Evolutionary conservation across 2,329 filamentous ascomycete genomes (phyloP), one percentile per base, ranked within the genome.

Genomic region (Sclerotinia minor): DNA sequence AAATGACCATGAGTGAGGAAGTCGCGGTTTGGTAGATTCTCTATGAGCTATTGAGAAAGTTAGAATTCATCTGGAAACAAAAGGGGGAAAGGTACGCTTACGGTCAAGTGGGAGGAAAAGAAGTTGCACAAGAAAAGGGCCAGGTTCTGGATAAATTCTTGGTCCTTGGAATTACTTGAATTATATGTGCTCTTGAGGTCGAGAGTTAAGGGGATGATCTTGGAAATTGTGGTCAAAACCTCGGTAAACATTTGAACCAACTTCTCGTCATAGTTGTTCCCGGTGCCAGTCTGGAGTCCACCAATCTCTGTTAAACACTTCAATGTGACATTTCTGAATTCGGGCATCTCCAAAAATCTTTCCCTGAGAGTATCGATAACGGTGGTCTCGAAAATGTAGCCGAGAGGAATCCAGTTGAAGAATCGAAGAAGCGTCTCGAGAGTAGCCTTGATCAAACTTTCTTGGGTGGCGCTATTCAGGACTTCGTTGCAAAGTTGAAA

Each of bases 171-270:
- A 80, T 97, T 97, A 80, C 94, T 98, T 70, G 89, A 89, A 26
- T 91, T 90, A 76, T 98, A 99, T 19, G 94, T 97, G 70, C 87
- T 85, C 83, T 96, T 97, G 68, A 99, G 84, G 76, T 98, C 94
- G 72, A 98, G 85, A 8, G 91, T 87, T 53, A 98, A 83, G 4
- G 96, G 95, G 64, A 99, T 96, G 74, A 97, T 97, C 76, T 90
- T 92, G 26, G 94, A 90, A 75, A 99, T 96, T 45, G 92, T 94
- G 15, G 92, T 96, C 73, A 99, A 81, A 29, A 95, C 95, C 78
- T 97, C 94, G 54, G 95, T 98, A 80, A 99, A 99, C 95, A 99
- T 98, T 78, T 94, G 90, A 65, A 98, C 90, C 57, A 99, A 86
- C 81, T 97, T 94, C 78, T 99, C 95, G 75, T 97, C 92, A 77